Percentiles rank a stretch among this genome's conserved stretches.
Conservation (phyloP, 169 alveolate genomes). For the Eimeria zaria region DNA sequence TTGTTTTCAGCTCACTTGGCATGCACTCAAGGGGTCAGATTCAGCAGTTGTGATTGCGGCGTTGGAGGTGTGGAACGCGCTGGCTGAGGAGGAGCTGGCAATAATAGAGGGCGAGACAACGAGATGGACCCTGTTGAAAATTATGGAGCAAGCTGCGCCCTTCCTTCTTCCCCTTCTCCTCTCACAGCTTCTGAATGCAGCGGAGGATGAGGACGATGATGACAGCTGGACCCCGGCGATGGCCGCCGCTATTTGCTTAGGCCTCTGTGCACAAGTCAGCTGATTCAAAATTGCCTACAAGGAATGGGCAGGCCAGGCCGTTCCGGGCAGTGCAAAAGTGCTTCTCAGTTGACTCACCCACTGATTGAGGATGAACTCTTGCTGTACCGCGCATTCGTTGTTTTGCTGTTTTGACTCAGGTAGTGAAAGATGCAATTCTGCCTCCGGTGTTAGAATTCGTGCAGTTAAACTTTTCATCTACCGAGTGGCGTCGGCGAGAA, state of each 20-base stretch:
- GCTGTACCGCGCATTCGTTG: neutral
- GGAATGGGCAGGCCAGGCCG: neutral
- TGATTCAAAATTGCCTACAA: conserved; percentile 85
- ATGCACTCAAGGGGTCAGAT: conserved; percentile 75
- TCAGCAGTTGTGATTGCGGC: conserved; percentile 85
- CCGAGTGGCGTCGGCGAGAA: conserved; percentile 96
- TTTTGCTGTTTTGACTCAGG: conserved; percentile 87
- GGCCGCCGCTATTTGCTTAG: conserved; percentile 96
- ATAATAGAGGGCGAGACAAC: conserved; percentile 62
- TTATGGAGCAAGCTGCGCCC: conserved; percentile 84
- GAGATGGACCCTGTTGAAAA: conserved; percentile 29
- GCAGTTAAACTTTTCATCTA: conserved; percentile 92
- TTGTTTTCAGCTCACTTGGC: conserved; percentile 73
- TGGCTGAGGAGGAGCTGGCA: conserved; percentile 83
- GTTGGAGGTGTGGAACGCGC: conserved; percentile 83
- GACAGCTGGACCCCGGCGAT: conserved; percentile 97
- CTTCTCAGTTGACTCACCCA: neutral
- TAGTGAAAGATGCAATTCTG: conserved; percentile 94
- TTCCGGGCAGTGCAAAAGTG: neutral
- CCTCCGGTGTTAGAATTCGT: conserved; percentile 94
- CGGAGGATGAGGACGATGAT: conserved; percentile 84
- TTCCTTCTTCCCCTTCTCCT: conserved; percentile 85
- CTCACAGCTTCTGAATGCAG: conserved; percentile 67
- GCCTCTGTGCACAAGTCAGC: conserved; percentile 95
- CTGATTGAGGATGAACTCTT: neutral